Base-by-base conservation (phyloP, 148 eudicot species). In the Linanthus parryae region DNA sequence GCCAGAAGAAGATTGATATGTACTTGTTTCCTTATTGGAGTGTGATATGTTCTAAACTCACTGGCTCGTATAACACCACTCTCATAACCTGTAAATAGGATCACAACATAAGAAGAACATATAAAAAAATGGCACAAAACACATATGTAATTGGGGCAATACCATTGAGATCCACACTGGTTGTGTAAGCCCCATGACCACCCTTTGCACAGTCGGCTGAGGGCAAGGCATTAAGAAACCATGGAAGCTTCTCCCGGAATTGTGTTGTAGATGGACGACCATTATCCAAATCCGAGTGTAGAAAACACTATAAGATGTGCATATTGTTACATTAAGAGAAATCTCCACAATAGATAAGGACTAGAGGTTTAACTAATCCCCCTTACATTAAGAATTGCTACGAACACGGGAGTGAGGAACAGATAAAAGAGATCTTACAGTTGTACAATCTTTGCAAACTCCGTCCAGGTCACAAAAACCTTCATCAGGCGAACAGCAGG, bases 191-290 rank as follows among this genome's bases (percentile, higher is more conserved):
- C 54, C 88, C 88, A 67, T 82, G 84, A 16, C 88, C 88, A 41
- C 81, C 88, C 58, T 82, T 82, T n/a, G 88, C 88, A 82, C 88
- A 82, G 62, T 82, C 88, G 67, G 84, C 81, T 51, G 88, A 82
- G 35, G 88, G 88, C 54, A 82, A 52, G 15, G 88, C 84, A 50
- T 67, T 46, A 39, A 82, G 88, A 49, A 82, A 78, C 88, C 84
- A 82, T 14, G 88, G 88, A 27, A 82, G 67, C 70, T 78, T 78
- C 48, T 82, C 79, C 45, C 63, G 69, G 48, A 82, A 82, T 50
- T 82, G 88, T 9, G 60, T 43, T 3, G 84, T 75, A 44, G 88
- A 75, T 60, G 88, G 88, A 46, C 88, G 88, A 48, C 67, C 84
- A 54, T 70, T 67, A 22, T 69, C 59, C 77, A 82, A 66, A 58